Percentiles rank a stretch among this genome's conserved stretches.
Conservation (phyloP, 2,329 filamentous ascomycete species). For the Teratosphaeria viscida region DNA sequence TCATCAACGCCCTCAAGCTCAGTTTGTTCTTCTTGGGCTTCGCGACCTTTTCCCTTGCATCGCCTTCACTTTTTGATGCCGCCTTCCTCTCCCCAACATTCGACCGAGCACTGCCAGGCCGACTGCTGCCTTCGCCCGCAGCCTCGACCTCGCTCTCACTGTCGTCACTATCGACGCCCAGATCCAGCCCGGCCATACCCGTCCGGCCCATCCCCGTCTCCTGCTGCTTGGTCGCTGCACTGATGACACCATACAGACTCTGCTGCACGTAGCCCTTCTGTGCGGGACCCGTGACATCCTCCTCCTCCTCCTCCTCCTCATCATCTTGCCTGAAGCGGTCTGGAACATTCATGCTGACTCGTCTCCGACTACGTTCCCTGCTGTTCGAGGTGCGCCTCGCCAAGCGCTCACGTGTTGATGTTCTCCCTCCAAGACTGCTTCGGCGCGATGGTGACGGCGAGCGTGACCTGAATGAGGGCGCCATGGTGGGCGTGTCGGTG, state of each 20-base stretch:
- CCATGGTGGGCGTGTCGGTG: neutral
- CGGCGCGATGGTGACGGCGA: neutral
- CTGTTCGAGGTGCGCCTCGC: neutral
- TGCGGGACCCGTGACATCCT: slow-evolving; percentile 50
- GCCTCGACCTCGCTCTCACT: slow-evolving; percentile 46
- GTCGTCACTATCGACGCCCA: slow-evolving; percentile 67
- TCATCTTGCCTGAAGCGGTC: slow-evolving; percentile 17
- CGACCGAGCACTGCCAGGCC: slow-evolving; percentile 1
- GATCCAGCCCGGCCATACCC: slow-evolving; percentile 47
- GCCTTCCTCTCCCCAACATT: slow-evolving; percentile 1
- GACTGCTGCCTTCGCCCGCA: slow-evolving; percentile 4
- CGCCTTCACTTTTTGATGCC: neutral
- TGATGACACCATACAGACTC: slow-evolving; percentile 86
- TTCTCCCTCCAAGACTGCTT: neutral
- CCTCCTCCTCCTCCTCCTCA: slow-evolving; percentile 34
- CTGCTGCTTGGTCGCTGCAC: slow-evolving; percentile 60
- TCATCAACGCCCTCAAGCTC: slow-evolving; percentile 55
- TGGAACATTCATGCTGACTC: slow-evolving; percentile 12
- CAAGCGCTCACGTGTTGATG: neutral
- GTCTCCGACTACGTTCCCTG: neutral
- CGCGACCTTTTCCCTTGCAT: neutral
- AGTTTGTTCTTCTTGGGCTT: slow-evolving; percentile 37
- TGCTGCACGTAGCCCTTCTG: slow-evolving; percentile 68
- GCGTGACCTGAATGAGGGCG: neutral
- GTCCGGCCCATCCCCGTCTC: slow-evolving; percentile 25